A percentile compares a stretch with the other conserved stretches of the same genome.
Conservation (phyloP, 1,284 basidiomycete genomes). For the Pseudozyma hubeiensis region DNA sequence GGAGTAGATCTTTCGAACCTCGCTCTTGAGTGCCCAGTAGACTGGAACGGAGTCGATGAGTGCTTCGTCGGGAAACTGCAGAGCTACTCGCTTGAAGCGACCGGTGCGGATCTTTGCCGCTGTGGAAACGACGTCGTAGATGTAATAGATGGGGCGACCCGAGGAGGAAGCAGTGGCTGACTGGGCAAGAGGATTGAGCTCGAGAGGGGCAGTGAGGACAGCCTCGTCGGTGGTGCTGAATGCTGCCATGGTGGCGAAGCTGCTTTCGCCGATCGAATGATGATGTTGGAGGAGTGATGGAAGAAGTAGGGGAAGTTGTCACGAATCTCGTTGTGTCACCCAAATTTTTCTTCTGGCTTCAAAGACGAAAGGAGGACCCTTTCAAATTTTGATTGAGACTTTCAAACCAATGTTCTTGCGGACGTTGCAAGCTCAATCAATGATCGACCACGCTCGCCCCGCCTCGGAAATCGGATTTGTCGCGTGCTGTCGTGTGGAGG, state of each 20-base stretch:
- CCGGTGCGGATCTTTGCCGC: constrained; percentile 36
- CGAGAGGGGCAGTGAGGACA: constrained; percentile 56
- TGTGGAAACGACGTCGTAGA: constrained; percentile 60
- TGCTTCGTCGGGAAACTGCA: constrained; percentile 96
- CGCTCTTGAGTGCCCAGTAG: constrained; percentile 77
- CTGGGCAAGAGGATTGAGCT: constrained; percentile 54
- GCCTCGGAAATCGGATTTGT: constrained; percentile 25
- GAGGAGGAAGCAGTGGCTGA: constrained; percentile 56
- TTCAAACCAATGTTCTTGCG: neutral
- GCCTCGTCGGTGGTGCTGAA: constrained; percentile 64
- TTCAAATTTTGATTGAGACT: constrained; percentile 7
- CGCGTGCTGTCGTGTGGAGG: constrained; percentile 11
- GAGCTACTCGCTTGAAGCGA: constrained; percentile 71
- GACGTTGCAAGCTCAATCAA: constrained; percentile 12
- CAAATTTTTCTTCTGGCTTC: constrained; percentile 22
- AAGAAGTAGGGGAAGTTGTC: neutral
- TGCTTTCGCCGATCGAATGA: neutral
- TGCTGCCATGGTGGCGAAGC: constrained; percentile 27
- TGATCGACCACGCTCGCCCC: neutral
- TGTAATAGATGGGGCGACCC: constrained; percentile 42
- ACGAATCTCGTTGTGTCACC: constrained; percentile 1
- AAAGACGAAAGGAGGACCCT: neutral
- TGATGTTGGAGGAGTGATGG: neutral
- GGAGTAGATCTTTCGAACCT: constrained; percentile 69
- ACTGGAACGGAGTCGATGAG: constrained; percentile 87